phyloP scores from a whole-genome alignment of 1,139 yeast genomes.

The Hansenula sp. region DNA sequence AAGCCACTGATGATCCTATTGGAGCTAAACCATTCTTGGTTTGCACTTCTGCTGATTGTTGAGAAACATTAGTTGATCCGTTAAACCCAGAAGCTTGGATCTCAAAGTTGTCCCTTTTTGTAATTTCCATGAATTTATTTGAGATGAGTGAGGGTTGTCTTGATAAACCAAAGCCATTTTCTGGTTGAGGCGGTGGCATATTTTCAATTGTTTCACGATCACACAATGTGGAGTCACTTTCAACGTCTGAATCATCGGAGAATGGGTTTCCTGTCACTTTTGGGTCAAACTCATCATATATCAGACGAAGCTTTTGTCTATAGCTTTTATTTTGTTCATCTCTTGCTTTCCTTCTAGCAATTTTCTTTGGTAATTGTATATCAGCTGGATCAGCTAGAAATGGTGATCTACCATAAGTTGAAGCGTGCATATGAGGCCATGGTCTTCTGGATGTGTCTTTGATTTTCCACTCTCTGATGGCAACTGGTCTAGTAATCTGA shows the following conservation, averaged over 20 bases:
- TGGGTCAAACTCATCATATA: conserved; percentile 6
- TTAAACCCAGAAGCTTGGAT: conserved; percentile 80
- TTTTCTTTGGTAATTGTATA: conserved; percentile 25
- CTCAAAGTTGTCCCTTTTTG: conserved; percentile 48
- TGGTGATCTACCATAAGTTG: conserved; percentile 37
- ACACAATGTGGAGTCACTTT: neutral
- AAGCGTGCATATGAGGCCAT: conserved; percentile 31
- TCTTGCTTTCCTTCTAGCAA: conserved; percentile 28
- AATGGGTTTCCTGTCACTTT: neutral
- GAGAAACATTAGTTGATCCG: conserved; percentile 50
- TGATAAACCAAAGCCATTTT: conserved; percentile 11
- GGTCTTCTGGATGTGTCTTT: conserved; percentile 23
- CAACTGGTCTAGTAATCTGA: conserved; percentile 77
- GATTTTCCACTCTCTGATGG: conserved; percentile 71
- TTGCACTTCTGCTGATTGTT: conserved; percentile 21
- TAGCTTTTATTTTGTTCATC: conserved; percentile 28
- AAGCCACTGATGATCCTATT: conserved; percentile 59
- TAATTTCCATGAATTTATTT: conserved; percentile 17
- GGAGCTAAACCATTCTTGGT: conserved; percentile 70
- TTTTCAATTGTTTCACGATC: conserved; percentile 3
- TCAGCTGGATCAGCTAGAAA: conserved; percentile 26
- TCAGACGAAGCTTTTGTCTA: conserved; percentile 25
- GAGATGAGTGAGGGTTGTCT: conserved; percentile 27
- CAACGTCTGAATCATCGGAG: neutral
- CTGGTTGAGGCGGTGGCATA: conserved; percentile 16